These are phyloP conservation scores for Amanita phalloides DNA, from an alignment of 768 basidiomycete species.

Conservation along the genomic window DNA sequence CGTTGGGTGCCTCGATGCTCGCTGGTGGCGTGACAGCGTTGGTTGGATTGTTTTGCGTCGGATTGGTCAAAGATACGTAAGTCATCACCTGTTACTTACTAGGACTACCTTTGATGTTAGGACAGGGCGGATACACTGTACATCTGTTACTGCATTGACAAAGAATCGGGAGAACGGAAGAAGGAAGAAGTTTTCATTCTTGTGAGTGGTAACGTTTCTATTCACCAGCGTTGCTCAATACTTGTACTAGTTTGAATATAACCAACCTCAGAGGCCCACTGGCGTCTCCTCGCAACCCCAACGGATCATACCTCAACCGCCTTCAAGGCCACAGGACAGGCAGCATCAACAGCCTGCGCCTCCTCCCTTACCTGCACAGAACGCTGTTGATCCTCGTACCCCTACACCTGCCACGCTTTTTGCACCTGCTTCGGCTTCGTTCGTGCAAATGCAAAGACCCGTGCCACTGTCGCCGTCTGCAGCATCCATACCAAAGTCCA, in stretches of 20 bases:
- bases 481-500: not conserved
- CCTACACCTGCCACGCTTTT: conserved; percentile 7
- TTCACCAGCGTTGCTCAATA: not conserved
- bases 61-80: conserved; percentile 62
- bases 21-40: conserved; percentile 74
- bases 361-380: conserved; percentile 6
- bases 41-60: conserved; percentile 76
- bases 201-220: conserved; percentile 15
- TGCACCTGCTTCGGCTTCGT: conserved; percentile 7
- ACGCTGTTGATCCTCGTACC: conserved; percentile 7
- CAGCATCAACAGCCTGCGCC: conserved; percentile 3
- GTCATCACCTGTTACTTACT: conserved; percentile 9
- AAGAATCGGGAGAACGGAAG: conserved; percentile 27
- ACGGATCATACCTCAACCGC: conserved; percentile 8
- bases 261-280: conserved; percentile 9
- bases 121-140: conserved; percentile 33
- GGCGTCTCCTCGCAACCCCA: conserved; percentile 6
- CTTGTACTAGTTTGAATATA: conserved; percentile 23
- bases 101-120: not conserved
- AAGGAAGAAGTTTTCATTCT: conserved; percentile 31
- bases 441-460: conserved; percentile 4
- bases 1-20: conserved; percentile 64
- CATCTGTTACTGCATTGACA: conserved; percentile 40
- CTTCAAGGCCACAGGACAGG: conserved; percentile 1
- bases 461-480: conserved; percentile 6